phyloP scores from a whole-genome alignment of 73 alveolate genomes.

The Paramecium sonneborni region DNA sequence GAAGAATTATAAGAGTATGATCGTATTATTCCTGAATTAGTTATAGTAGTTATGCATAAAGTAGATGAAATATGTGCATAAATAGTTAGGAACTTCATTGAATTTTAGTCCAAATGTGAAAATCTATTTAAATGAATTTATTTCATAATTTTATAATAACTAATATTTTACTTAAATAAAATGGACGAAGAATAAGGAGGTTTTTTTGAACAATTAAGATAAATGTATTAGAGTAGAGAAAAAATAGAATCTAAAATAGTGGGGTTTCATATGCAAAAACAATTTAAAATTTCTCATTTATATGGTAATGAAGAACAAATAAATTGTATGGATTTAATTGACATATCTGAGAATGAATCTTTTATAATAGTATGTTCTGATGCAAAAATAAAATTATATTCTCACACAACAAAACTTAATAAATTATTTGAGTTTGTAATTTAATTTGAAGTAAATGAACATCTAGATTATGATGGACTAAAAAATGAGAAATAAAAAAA shows the following conservation, averaged over 20 bases:
- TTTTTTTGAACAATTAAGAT: neutral
- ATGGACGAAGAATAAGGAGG: neutral
- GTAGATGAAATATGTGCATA: neutral
- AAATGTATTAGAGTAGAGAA: neutral
- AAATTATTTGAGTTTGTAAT: constrained; percentile 1
- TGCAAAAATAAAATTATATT: constrained; percentile 23
- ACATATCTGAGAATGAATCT: neutral
- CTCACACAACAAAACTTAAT: neutral
- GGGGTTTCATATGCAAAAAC: neutral
- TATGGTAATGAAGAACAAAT: no score
- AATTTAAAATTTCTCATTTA: neutral
- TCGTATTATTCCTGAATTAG: constrained; percentile 25
- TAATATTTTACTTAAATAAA: neutral
- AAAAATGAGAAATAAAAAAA: neutral
- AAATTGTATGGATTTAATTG: constrained; percentile 7
- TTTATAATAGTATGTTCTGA: neutral
- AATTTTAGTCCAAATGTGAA: neutral
- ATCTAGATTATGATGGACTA: constrained; percentile 10
- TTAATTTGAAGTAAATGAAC: neutral
- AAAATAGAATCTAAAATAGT: neutral
- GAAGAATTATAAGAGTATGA: constrained; percentile 17
- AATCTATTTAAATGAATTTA: neutral
- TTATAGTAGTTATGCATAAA: neutral
- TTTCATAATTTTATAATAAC: neutral
- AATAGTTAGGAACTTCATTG: neutral